Percentiles rank a stretch among this genome's conserved stretches.
phyloP scores from a whole-genome alignment of 2,329 filamentous ascomycete genomes.

The Alternaria triticimaculans region DNA sequence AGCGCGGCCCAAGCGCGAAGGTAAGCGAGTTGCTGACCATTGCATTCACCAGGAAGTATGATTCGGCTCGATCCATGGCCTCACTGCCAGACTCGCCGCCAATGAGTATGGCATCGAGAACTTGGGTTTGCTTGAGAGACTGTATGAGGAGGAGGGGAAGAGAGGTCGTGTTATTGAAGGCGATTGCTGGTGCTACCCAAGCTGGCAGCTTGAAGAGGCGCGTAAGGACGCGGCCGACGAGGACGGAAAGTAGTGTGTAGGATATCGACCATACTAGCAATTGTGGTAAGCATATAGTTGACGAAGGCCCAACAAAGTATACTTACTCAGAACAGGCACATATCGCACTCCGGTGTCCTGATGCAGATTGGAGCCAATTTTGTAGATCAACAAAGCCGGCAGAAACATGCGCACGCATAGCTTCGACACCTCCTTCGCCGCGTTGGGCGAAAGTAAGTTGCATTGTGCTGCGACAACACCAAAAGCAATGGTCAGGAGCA shows the following conservation, averaged over 20 bases:
- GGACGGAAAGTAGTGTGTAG: conserved; percentile 59
- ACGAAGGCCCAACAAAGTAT: background rate
- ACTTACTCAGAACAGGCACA: conserved; percentile 55
- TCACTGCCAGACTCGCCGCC: conserved; percentile 51
- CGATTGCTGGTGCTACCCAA: conserved; percentile 62
- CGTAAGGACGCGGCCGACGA: conserved; percentile 54
- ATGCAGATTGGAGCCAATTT: conserved; percentile 60
- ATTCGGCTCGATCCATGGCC: conserved; percentile 66
- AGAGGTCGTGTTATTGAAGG: conserved; percentile 65
- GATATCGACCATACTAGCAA: conserved; percentile 57
- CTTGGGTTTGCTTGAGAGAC: conserved; percentile 62
- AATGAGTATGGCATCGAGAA: conserved; percentile 59
- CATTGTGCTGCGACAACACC: conserved; percentile 60
- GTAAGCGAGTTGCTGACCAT: conserved; percentile 69
- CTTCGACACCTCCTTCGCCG: conserved; percentile 61
- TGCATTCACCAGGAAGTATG: conserved; percentile 70
- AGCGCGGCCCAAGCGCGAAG: conserved; percentile 66
- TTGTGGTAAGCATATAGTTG: conserved; percentile 13
- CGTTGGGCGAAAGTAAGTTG: conserved; percentile 54
- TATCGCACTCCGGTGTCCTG: conserved; percentile 57
- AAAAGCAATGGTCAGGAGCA: conserved; percentile 61
- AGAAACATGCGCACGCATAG: conserved; percentile 61
- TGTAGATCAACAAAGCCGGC: conserved; percentile 61
- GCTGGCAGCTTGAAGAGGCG: conserved; percentile 57
- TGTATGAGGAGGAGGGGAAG: conserved; percentile 61